Evolutionary conservation across 192 early-diverging fungal genomes (phyloP).

Genomic region (Lobosporangium transversale): DNA sequence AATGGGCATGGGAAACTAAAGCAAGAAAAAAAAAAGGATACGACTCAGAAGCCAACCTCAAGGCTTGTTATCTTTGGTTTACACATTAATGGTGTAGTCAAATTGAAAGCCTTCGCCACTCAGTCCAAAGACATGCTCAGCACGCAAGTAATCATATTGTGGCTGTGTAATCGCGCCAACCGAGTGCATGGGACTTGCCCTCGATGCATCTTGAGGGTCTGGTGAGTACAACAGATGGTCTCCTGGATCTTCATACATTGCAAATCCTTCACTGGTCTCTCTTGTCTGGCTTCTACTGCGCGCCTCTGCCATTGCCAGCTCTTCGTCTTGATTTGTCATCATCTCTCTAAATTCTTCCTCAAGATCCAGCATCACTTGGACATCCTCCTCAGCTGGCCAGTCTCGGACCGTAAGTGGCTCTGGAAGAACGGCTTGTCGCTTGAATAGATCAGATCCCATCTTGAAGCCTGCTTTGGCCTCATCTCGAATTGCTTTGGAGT

Average conservation of each 20-base stretch:
- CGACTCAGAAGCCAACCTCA: no score
- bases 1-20: no score
- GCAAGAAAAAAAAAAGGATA: no score
- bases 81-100: slow-evolving; percentile 29
- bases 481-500: slow-evolving; percentile 30
- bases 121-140: slow-evolving; percentile 47
- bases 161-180: not conserved
- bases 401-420: slow-evolving; percentile 42
- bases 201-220: slow-evolving; percentile 2
- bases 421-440: slow-evolving; percentile 32
- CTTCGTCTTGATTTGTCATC: slow-evolving; percentile 44
- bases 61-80: slow-evolving; percentile 1
- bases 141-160: slow-evolving; percentile 23
- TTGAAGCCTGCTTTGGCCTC: slow-evolving; percentile 53
- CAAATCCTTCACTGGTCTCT: slow-evolving; percentile 10
- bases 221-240: slow-evolving; percentile 25
- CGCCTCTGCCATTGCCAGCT: slow-evolving; percentile 3
- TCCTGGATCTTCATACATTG: slow-evolving; percentile 18
- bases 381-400: slow-evolving; percentile 52
- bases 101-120: slow-evolving; percentile 47
- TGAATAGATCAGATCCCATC: slow-evolving; percentile 39
- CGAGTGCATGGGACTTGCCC: not conserved
- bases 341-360: slow-evolving; percentile 48
- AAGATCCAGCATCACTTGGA: slow-evolving; percentile 38
- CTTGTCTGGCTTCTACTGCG: slow-evolving; percentile 1